Evolutionary conservation across 345 rosid species (phyloP).

Genomic region (Corchorus capsularis): DNA sequence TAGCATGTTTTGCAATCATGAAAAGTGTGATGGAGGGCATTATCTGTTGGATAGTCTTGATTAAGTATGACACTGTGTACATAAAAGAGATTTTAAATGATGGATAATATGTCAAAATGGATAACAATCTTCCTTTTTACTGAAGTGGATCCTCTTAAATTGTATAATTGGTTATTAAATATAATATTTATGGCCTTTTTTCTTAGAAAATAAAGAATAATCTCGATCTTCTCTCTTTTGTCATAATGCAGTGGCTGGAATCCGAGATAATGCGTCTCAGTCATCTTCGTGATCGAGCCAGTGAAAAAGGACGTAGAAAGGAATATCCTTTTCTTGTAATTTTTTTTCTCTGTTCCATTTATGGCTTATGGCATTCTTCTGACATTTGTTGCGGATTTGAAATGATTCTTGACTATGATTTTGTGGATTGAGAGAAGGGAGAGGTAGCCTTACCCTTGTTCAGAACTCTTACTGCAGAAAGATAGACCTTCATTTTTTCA

Average conservation of each 20-base stretch:
- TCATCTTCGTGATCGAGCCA: constrained; percentile 99
- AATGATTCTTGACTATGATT: not conserved
- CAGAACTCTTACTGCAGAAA: not conserved
- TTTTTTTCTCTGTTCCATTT: constrained; percentile 3
- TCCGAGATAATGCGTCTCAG: constrained; percentile 78
- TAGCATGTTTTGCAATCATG: not conserved
- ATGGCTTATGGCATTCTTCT: not conserved
- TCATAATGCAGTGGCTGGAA: constrained; percentile 75
- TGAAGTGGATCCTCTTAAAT: not conserved
- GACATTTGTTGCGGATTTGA: not conserved
- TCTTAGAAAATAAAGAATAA: not conserved
- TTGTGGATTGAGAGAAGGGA: not conserved
- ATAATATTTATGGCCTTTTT: not conserved
- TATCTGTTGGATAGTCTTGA: constrained; percentile 8
- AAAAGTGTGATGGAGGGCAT: not conserved
- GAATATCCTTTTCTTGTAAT: constrained; percentile 79
- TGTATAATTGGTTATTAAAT: not conserved
- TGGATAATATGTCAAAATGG: not conserved
- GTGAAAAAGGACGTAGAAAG: constrained; percentile 90
- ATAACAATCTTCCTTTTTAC: not conserved
- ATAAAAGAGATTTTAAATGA: not conserved
- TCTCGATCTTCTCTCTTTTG: constrained; percentile 10
- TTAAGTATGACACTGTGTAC: not conserved
- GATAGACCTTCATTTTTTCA: not conserved
- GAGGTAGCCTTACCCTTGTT: not conserved